Base-by-base conservation (phyloP, 148 eudicot genomes). In the Rhododendron molle region DNA sequence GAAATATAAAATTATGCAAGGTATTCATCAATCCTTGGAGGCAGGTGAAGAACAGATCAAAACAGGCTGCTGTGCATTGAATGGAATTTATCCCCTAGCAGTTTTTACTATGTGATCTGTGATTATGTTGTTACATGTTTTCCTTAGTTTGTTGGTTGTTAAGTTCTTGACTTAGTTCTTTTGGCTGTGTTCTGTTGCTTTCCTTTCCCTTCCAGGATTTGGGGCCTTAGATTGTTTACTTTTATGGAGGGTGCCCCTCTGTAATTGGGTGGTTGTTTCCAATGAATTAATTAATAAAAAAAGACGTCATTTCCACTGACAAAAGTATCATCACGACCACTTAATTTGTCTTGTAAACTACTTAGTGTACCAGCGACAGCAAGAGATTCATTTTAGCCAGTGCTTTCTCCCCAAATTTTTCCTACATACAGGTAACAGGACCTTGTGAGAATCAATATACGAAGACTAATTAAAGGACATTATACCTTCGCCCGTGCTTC, bases 401-500 rank as follows among this genome's bases (percentile, higher is more conserved):
- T 76, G 47, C 28, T 78, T 46, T 23, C 43, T n/a, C 28, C 50
- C 36, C 6, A 15, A 9, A 16, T n/a, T 46, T 73, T 73, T 28
- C 15, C 73, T 67, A 28, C 34, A 28, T 67, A 34, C 14, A 23
- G 21, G 36, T 73, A 73, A 21, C 73, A 67, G 14, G 73, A 26
- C 14, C 73, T 79, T 47, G 49, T 28, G 38, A 49, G 30, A 79
- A 11, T 80, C 16, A 21, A 46, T 32, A n/a, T 56, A 56, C 16
- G 21, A 40, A 86, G 36, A 40, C 49, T 76, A 82, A 10, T 15
- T 79, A 78, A 80, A 81, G 38, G 81, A 84, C 65, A 80, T 18
- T 88, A 85, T 88, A 95, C 99, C 96, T 95, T 97, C 84, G 93
- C 86, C 84, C 98, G 92, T 83, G 90, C 89, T 93, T 94, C 96